Evolutionary conservation across 495 filamentous ascomycete genomes (phyloP).

Genomic region (Tuber calosporum): DNA sequence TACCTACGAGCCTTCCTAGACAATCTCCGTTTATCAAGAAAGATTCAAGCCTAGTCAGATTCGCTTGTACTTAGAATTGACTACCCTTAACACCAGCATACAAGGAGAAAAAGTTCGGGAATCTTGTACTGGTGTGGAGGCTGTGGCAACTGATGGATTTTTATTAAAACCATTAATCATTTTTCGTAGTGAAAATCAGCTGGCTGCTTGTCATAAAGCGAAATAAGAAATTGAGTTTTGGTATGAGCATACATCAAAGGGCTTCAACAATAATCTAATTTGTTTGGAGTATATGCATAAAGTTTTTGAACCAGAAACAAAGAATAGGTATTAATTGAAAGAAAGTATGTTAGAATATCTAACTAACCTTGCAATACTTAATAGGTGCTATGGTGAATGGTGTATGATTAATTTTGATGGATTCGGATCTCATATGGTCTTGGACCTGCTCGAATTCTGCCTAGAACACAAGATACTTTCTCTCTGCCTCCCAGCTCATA

Average conservation of each 20-base stretch:
- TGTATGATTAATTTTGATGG: no score
- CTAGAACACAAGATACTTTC: no score
- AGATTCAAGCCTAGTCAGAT: no score
- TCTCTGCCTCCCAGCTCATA: not conserved
- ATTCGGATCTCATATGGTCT: no score
- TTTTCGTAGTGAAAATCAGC: constrained; percentile 5
- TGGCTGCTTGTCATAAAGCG: constrained; percentile 8
- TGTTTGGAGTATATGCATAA: constrained; percentile 16
- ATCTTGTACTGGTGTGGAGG: constrained; percentile 10
- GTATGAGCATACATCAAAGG: constrained; percentile 6
- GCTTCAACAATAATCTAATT: constrained; percentile 12
- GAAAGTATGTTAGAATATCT: no score
- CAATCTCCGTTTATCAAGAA: no score
- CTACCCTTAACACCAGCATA: no score
- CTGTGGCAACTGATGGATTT: not conserved
- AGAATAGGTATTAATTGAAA: not conserved
- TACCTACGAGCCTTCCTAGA: no score
- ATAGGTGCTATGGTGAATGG: no score
- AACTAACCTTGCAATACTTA: no score
- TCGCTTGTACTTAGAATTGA: no score
- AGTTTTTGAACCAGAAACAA: constrained; percentile 13
- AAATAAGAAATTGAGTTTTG: constrained; percentile 10
- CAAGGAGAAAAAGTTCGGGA: constrained; percentile 2
- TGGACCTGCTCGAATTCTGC: no score
- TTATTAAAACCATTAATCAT: constrained; percentile 8